A percentile compares a stretch with the other conserved stretches of the same genome.
Conservation (phyloP, 345 rosid species). For the Boechera stricta region DNA sequence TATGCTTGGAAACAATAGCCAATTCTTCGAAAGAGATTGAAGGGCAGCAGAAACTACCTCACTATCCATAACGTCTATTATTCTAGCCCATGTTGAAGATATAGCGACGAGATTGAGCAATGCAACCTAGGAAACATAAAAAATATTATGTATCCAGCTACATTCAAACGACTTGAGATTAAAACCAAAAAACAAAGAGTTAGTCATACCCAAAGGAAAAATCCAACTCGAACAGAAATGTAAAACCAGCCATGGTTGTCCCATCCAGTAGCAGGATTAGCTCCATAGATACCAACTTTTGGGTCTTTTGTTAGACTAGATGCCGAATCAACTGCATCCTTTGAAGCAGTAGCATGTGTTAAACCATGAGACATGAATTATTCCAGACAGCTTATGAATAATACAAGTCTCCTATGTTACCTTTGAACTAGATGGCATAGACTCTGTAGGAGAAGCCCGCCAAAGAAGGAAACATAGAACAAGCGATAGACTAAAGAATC, state of each 20-base stretch:
- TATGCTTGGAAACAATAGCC: conserved; percentile 32
- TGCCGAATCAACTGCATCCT: conserved; percentile 55
- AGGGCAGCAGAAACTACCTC: conserved; percentile 61
- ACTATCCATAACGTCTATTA: conserved; percentile 88
- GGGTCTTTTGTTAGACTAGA: conserved; percentile 49
- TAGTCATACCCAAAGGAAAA: conserved; percentile 81
- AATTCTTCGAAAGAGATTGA: not conserved
- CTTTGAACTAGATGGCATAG: conserved; percentile 53
- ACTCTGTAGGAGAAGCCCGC: conserved; percentile 63
- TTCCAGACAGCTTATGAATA: not conserved
- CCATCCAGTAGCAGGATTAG: conserved; percentile 52
- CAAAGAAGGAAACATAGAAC: conserved; percentile 77
- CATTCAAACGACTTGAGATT: not conserved
- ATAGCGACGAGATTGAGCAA: conserved; percentile 90
- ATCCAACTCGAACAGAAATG: conserved; percentile 79
- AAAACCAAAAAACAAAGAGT: conserved; percentile 26
- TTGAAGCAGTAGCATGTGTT: conserved; percentile 38
- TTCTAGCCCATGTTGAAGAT: conserved; percentile 96
- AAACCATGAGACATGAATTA: conserved; percentile 12
- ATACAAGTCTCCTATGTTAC: conserved; percentile 43
- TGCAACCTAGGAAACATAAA: conserved; percentile 61
- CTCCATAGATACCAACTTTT: conserved; percentile 41
- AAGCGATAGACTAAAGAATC: conserved; percentile 88
- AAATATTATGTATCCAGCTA: not conserved
- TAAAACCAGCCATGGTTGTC: conserved; percentile 69